A percentile compares a stretch with the other conserved stretches of the same genome.
Conservation (phyloP, 2,329 filamentous ascomycete genomes). For the Nothomitra cinnamomea region DNA sequence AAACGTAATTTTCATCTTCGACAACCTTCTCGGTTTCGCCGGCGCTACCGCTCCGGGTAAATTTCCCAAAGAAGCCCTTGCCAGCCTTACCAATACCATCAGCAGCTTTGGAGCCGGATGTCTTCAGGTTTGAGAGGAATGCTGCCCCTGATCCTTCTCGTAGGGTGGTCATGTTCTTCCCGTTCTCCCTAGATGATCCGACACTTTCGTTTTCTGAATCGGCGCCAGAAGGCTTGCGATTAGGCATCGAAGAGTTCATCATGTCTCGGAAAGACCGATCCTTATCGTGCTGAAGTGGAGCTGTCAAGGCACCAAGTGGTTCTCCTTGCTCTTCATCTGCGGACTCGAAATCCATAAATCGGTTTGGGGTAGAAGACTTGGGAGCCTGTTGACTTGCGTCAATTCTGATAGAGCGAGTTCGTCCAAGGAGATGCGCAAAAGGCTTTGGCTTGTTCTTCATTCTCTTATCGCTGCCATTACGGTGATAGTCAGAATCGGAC, state of each 20-base stretch:
- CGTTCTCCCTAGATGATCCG: neutral
- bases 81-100: slow-evolving; percentile 55
- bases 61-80: slow-evolving; percentile 69
- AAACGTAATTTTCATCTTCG: slow-evolving; percentile 59
- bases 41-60: slow-evolving; percentile 51
- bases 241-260: slow-evolving; percentile 46
- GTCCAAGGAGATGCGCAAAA: slow-evolving; percentile 22
- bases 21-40: slow-evolving; percentile 36
- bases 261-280: slow-evolving; percentile 53
- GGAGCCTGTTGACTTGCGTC: slow-evolving; percentile 18
- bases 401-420: slow-evolving; percentile 27
- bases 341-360: slow-evolving; percentile 12
- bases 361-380: slow-evolving; percentile 8
- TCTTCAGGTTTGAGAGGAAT: slow-evolving; percentile 59
- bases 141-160: slow-evolving; percentile 43
- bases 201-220: slow-evolving; percentile 1
- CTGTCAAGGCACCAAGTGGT: slow-evolving; percentile 37
- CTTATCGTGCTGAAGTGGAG: slow-evolving; percentile 49
- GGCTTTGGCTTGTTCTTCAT: slow-evolving; percentile 11
- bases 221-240: slow-evolving; percentile 26
- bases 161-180: slow-evolving; percentile 29
- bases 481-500: neutral
- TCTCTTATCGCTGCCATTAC: neutral
- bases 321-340: slow-evolving; percentile 17
- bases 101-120: slow-evolving; percentile 54